Evolutionary conservation across 148 eudicot species (phyloP), one percentile per base, ranked within the genome.

Genomic region (Drosera capensis): DNA sequence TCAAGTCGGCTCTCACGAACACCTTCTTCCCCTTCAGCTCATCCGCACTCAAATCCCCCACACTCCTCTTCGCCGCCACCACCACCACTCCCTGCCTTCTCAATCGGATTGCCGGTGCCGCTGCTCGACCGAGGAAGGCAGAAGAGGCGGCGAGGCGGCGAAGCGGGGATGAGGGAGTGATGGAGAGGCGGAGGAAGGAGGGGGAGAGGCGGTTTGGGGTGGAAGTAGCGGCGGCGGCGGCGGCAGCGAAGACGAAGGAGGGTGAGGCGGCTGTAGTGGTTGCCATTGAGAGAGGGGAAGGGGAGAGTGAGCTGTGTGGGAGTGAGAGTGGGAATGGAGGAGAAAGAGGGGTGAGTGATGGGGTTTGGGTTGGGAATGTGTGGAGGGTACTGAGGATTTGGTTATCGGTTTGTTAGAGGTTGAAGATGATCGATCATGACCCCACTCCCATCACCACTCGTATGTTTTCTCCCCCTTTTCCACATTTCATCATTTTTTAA

Each of bases 21-120:
- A 83, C 92, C 63, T 45, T 79, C 63, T 88, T 83, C 1, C 96
- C 94, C 71, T 77, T 88, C 59, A 88, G 66, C 16, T 88, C 94
- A 43, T 55, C 63, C 17, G 60, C 68, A 5, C 65, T 66, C 29
- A 88, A 62, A 18, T 72, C 70, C 9, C 96, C 83, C 1, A 88
- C 92, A 46, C 94, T 83, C 84, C 67, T 88, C 76, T 88, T 88
- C 11, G 73, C 80, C 88, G 57, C 75, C 5, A 79, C 79, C 13
- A n/a, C n/a, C n/a, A n/a, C 75, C 76, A 29, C 83, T 68, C 5
- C 72, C 56, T 2, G 78, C 62, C 40, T 64, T 76, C 0, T 51
- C 57, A 1, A 36, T 24, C 1, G 56, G 13, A 30, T 46, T 64
- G 34, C 63, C 20, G 5, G 90, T 60, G 15, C 51, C 62, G 47